Conservation (phyloP, 1,284 basidiomycete species). For the Moniliella sp. region DNA sequence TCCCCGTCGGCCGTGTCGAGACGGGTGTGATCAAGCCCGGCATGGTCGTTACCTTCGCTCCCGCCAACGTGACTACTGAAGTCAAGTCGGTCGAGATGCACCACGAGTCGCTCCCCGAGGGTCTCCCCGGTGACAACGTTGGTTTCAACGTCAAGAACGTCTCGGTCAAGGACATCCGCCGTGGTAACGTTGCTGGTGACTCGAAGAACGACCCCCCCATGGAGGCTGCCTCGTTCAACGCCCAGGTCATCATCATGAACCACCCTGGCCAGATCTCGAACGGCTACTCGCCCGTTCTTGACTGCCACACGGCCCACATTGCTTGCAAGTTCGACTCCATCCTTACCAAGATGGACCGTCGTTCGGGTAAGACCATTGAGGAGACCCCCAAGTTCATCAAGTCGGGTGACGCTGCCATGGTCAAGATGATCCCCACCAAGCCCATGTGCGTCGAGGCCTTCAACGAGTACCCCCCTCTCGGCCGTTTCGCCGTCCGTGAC, state of each 20-base stretch:
- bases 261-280: constrained; percentile 99
- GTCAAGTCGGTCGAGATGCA: constrained; percentile 99
- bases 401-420: constrained; percentile 52
- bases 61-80: constrained; percentile 95
- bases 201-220: constrained; percentile 99
- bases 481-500: constrained; percentile 60
- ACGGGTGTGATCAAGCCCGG: constrained; percentile 99
- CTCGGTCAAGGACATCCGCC: constrained; percentile 98
- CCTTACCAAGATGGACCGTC: constrained; percentile 88
- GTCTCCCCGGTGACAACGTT: constrained; percentile 94
- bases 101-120: constrained; percentile 91
- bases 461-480: constrained; percentile 95
- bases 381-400: constrained; percentile 67
- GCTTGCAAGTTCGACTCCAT: constrained; percentile 98
- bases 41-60: constrained; percentile 87
- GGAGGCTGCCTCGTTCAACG: constrained; percentile 97
- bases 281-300: constrained; percentile 89
- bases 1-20: constrained; percentile 99
- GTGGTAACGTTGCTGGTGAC: constrained; percentile 96
- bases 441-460: constrained; percentile 96
- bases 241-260: constrained; percentile 99
- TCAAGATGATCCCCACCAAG: constrained; percentile 89
- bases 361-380: constrained; percentile 81
- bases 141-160: constrained; percentile 86
- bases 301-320: constrained; percentile 99